These are phyloP conservation scores for Thelonectria olida DNA, from an alignment of 2,329 filamentous ascomycete genomes.

Conservation along the genomic window DNA sequence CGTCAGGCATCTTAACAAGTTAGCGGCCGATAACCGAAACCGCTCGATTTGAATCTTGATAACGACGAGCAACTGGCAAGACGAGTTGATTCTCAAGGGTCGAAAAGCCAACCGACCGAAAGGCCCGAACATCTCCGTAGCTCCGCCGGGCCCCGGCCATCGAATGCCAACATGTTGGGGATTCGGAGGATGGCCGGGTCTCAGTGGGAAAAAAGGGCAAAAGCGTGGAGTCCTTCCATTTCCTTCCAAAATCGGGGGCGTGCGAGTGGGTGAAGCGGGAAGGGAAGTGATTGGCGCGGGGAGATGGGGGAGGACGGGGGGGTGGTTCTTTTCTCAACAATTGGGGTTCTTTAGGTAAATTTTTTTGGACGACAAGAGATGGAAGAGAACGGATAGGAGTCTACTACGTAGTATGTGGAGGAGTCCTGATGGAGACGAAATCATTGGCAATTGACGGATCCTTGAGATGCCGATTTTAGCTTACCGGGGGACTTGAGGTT, in stretches of 20 bases:
- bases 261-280: constrained; percentile 12
- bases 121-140: constrained; percentile 15
- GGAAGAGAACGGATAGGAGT: background rate
- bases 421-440: background rate
- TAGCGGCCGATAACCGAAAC: constrained; percentile 11
- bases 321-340: constrained; percentile 40
- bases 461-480: background rate
- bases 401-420: background rate
- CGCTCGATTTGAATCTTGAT: background rate
- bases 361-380: background rate
- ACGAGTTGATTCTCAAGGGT: background rate
- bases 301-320: constrained; percentile 18
- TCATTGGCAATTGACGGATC: background rate
- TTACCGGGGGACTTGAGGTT: background rate
- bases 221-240: too few species aligned
- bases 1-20: background rate
- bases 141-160: constrained; percentile 19
- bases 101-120: background rate
- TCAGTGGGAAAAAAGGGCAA: background rate
- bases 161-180: constrained; percentile 34
- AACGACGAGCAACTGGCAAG: background rate
- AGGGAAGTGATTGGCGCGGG: constrained; percentile 29
- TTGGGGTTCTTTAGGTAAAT: constrained; percentile 31
- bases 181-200: constrained; percentile 36
- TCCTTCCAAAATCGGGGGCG: constrained; percentile 7